These are phyloP conservation scores for Diutina siamensis DNA, from an alignment of 1,139 yeast species.

Conservation along the genomic window DNA sequence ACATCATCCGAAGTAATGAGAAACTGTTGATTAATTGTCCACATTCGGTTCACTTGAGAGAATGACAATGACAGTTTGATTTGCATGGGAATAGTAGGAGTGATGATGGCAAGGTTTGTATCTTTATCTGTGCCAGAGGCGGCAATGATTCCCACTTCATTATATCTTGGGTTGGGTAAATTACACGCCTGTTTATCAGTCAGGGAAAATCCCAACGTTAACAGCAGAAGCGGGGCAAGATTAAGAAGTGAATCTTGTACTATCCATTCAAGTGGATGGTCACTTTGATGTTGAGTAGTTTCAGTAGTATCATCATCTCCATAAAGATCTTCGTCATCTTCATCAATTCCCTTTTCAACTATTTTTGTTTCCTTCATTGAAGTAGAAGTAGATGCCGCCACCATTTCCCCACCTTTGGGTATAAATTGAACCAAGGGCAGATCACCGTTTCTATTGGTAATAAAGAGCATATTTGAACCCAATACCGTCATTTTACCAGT, in stretches of 20 bases:
- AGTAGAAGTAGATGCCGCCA: background rate
- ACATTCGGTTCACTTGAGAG: constrained; percentile 62
- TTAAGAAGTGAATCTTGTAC: constrained; percentile 42
- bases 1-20: constrained; percentile 64
- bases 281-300: constrained; percentile 9
- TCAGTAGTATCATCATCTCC: constrained; percentile 9
- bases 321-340: constrained; percentile 22
- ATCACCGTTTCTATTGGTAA: constrained; percentile 26
- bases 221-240: constrained; percentile 65
- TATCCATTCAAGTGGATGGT: constrained; percentile 9
- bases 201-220: constrained; percentile 55
- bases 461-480: constrained; percentile 25
- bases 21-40: constrained; percentile 50
- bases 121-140: constrained; percentile 54
- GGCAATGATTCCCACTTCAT: constrained; percentile 57
- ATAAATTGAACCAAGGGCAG: constrained; percentile 23
- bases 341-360: constrained; percentile 9
- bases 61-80: constrained; percentile 66
- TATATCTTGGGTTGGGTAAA: constrained; percentile 52
- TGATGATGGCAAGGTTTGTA: constrained; percentile 47
- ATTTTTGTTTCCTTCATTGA: background rate
- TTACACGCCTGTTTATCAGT: constrained; percentile 47
- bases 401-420: constrained; percentile 13
- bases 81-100: constrained; percentile 52
- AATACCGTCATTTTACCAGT: constrained; percentile 26